Base-by-base conservation (phyloP, 2,329 filamentous ascomycete species). In the Fusarium albosuccineum region DNA sequence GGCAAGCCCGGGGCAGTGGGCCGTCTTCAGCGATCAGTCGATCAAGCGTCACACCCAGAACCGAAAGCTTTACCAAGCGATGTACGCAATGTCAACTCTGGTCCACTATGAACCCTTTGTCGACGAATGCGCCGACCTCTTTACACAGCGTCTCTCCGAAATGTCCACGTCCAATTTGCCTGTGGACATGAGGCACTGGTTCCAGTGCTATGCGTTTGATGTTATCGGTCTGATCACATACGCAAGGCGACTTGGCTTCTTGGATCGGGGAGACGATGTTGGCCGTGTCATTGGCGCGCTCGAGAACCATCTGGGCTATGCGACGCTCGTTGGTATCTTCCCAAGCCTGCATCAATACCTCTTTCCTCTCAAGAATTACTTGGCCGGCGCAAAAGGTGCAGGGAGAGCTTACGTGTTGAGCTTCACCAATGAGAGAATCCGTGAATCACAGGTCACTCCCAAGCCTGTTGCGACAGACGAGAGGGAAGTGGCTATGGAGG, bases 201-300 rank as follows among this genome's bases (percentile, higher is more conserved):
- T 79, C 2, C 78, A 79, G 41, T 80, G 76, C 57, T 81, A 80
- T 30, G 79, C 79, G 0, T 81, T 81, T 54, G 79, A 81, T 52
- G 78, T 81, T 2, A 79, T 81, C 29, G 75, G 75, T 1, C 61
- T 72, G 26, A 77, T 81, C 36, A 81, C 79, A 0, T 79, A 73
- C 50, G 68, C 70, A 9, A 73, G 72, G 27, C 72, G 75, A 2
- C 69, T 81, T 14, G 79, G 79, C 1, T 81, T 79, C 30, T 66
- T 81, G 3, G 78, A 80, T 17, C 62, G 57, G 1, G 78, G 79
- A 2, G 66, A 74, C 2, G 79, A 81, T 26, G 58, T 80, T 0
- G 69, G 60, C 1, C 69, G 67, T 3, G 61, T 78, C 0, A 76
- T 78, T 11, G 27, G 30, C 0, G 66, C 68, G 2, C 52, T 79